These are phyloP conservation scores for Colletotrichum magnum DNA, from an alignment of 2,329 filamentous ascomycete genomes.

Conservation along the genomic window DNA sequence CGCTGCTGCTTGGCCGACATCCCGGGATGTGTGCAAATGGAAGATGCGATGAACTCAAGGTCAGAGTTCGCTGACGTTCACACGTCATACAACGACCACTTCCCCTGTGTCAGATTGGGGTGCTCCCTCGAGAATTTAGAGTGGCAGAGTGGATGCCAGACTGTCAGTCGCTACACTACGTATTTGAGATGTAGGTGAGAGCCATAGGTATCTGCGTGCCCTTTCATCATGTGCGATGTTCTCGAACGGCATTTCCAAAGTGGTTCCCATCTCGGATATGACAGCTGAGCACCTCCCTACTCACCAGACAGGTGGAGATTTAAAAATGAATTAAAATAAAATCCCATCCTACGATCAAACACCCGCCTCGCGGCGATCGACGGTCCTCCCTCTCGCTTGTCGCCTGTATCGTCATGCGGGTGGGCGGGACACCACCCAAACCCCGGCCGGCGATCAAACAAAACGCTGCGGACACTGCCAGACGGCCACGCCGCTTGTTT, in stretches of 20 bases:
- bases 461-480: background rate
- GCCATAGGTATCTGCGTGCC: too few species aligned
- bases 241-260: too few species aligned
- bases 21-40: background rate
- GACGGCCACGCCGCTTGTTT: slow-evolving; percentile 13
- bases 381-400: slow-evolving; percentile 26
- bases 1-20: background rate
- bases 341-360: slow-evolving; percentile 35
- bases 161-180: too few species aligned
- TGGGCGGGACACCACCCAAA: slow-evolving; percentile 9
- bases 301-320: background rate
- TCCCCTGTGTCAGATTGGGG: background rate
- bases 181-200: too few species aligned
- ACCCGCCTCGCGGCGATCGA: slow-evolving; percentile 24
- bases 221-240: too few species aligned
- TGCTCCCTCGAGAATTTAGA: too few species aligned
- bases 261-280: too few species aligned
- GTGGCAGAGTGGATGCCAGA: too few species aligned
- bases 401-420: slow-evolving; percentile 31
- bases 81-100: background rate
- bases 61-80: background rate
- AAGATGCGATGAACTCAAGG: slow-evolving; percentile 14
- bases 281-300: background rate
- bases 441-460: slow-evolving; percentile 36
- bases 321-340: background rate